Conservation (phyloP, 306 rosid species). For the Leucaena leucocephala region DNA sequence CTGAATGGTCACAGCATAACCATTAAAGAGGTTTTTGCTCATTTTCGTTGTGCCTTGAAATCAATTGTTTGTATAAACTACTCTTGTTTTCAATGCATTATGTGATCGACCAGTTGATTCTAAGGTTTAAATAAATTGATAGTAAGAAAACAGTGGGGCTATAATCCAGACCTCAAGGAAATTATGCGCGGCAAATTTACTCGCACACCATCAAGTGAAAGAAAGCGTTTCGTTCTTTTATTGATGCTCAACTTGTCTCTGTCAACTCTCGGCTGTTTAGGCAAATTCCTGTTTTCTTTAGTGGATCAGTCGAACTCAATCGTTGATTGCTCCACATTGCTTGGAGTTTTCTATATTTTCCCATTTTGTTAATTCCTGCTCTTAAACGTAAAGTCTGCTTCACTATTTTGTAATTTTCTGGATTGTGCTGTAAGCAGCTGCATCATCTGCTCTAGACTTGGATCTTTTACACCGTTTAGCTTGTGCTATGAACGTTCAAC, state of each 20-base stretch:
- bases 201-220: not conserved
- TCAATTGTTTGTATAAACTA: not conserved
- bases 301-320: not conserved
- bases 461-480: not conserved
- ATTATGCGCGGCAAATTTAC: not conserved
- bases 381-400: not conserved
- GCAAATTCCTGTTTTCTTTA: conserved; percentile 12
- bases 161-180: not conserved
- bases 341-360: not conserved
- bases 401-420: not conserved
- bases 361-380: not conserved
- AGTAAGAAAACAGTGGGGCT: not conserved
- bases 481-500: not conserved
- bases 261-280: not conserved
- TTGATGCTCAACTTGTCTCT: conserved; percentile 5
- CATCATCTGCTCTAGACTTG: not conserved
- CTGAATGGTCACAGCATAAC: not conserved
- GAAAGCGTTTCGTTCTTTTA: not conserved
- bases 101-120: not conserved
- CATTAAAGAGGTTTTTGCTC: not conserved
- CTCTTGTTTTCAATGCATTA: not conserved
- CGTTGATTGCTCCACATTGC: conserved; percentile 11
- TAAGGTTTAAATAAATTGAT: not conserved
- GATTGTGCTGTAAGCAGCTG: not conserved
- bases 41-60: not conserved